Percentiles rank a stretch among this genome's conserved stretches.
These are phyloP conservation scores for Cenchrus purpureus DNA, from an alignment of 176 grass and related monocot genomes.

Conservation along the genomic window DNA sequence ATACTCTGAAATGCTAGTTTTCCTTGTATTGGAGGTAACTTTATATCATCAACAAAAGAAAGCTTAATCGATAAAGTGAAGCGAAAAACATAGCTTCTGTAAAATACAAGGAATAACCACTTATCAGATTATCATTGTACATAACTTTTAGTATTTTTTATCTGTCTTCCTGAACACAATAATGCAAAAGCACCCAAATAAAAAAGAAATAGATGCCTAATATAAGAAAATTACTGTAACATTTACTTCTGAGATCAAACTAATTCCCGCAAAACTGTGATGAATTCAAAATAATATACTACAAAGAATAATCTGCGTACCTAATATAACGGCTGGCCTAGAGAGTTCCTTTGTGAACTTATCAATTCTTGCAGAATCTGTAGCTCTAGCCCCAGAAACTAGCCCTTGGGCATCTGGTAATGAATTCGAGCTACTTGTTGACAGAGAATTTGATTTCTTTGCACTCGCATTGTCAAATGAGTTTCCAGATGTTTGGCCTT, in stretches of 20 bases:
- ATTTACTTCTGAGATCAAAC: neutral
- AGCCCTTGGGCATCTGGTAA: conserved; percentile 75
- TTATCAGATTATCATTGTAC: conserved; percentile 5
- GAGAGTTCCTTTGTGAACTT: conserved; percentile 90
- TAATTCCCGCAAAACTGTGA: neutral
- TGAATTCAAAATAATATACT: conserved; percentile 16
- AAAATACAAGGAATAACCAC: conserved; percentile 13
- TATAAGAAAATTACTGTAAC: neutral
- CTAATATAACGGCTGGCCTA: conserved; percentile 89
- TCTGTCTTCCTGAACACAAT: conserved; percentile 18
- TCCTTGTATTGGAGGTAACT: neutral
- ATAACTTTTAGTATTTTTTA: neutral
- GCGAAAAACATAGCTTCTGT: neutral
- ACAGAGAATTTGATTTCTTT: conserved; percentile 63
- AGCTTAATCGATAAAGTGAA: neutral
- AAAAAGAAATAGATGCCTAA: neutral
- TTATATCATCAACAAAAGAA: neutral
- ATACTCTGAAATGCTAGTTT: neutral
- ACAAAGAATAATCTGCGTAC: conserved; percentile 45
- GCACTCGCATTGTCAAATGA: conserved; percentile 35
- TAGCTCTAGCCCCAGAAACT: conserved; percentile 90
- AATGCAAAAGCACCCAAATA: neutral
- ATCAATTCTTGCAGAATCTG: conserved; percentile 84
- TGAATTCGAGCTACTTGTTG: conserved; percentile 56
- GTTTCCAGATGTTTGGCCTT: conserved; percentile 51